Evolutionary conservation across 495 filamentous ascomycete genomes (phyloP).

Genomic region (Daldinia childiae): DNA sequence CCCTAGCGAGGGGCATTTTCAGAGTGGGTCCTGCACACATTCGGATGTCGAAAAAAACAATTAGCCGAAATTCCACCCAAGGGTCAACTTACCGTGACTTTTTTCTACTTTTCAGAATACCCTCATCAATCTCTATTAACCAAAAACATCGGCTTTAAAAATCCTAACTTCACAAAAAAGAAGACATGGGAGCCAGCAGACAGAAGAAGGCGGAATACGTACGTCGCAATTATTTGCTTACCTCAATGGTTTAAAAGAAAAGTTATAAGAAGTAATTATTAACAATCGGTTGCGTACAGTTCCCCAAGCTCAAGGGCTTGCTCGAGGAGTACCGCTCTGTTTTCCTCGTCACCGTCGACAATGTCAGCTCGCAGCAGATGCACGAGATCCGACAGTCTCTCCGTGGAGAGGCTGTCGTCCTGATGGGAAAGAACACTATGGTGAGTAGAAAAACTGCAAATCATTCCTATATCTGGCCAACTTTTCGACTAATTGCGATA

Average conservation of each 20-base stretch:
- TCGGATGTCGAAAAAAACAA: constrained; percentile 42
- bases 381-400: constrained; percentile 96
- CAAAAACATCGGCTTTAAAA: constrained; percentile 79
- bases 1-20: constrained; percentile 31
- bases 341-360: constrained; percentile 97
- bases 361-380: constrained; percentile 99
- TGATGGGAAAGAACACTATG: constrained; percentile 99
- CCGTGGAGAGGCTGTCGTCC: constrained; percentile 87
- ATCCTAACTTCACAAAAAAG: constrained; percentile 94
- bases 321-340: constrained; percentile 91
- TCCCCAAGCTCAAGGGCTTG: constrained; percentile 97
- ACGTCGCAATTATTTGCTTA: constrained; percentile 4
- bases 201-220: constrained; percentile 91
- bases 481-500: neutral
- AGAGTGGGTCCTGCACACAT: constrained; percentile 28
- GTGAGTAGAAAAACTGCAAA: constrained; percentile 51
- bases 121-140: constrained; percentile 13
- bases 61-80: constrained; percentile 43
- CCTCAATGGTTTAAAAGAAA: constrained; percentile 1
- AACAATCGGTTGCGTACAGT: constrained; percentile 50
- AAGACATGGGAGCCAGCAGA: constrained; percentile 99
- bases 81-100: constrained; percentile 21
- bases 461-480: neutral
- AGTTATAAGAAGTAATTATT: constrained; percentile 9
- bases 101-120: constrained; percentile 6